Conservation (phyloP, 768 basidiomycete genomes). For the Serendipita sp. region DNA sequence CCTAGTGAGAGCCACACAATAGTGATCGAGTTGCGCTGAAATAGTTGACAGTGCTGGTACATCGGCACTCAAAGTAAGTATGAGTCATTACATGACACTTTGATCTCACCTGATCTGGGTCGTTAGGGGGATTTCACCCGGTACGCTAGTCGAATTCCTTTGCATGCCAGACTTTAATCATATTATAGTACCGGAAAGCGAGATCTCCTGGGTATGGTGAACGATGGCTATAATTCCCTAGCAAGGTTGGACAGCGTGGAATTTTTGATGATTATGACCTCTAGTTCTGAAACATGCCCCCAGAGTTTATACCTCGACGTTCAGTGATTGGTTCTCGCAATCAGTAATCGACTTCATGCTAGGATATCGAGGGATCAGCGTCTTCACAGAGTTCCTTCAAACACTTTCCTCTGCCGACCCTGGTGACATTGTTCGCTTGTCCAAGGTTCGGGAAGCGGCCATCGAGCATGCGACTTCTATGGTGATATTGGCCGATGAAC, state of each 20-base stretch:
- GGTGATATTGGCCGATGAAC: conserved; percentile 61
- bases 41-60: conserved; percentile 63
- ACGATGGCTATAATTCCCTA: conserved; percentile 91
- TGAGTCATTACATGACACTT: not conserved
- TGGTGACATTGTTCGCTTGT: conserved; percentile 69
- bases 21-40: not conserved
- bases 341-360: conserved; percentile 88
- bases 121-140: conserved; percentile 72
- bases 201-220: conserved; percentile 77
- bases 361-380: conserved; percentile 67
- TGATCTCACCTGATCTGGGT: not conserved
- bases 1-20: conserved; percentile 42
- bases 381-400: conserved; percentile 87
- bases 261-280: too few relatives aligned
- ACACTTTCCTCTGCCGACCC: conserved; percentile 87
- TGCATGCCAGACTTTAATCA: conserved; percentile 8
- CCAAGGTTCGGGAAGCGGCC: conserved; percentile 80
- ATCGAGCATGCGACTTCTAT: conserved; percentile 75
- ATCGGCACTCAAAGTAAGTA: conserved; percentile 75
- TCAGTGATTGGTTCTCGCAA: conserved; percentile 93
- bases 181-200: conserved; percentile 70
- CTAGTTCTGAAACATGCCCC: not conserved
- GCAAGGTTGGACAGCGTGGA: conserved; percentile 36
- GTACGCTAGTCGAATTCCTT: conserved; percentile 20
- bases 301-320: conserved; percentile 80